Base-by-base conservation (phyloP, 1,139 yeast genomes). In the Diutina rugosa region DNA sequence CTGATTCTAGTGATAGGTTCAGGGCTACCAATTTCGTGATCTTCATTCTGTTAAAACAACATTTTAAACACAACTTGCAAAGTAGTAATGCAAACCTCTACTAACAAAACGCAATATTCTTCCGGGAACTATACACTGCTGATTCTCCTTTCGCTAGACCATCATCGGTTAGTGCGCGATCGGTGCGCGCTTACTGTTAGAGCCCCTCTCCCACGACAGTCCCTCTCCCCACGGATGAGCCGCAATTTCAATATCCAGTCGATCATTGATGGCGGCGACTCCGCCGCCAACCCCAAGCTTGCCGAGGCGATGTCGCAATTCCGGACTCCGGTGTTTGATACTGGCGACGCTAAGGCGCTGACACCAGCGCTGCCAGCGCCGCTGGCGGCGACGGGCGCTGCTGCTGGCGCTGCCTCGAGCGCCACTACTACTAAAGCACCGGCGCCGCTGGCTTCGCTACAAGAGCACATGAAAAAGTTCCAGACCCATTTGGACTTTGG, bases 401-500 rank as follows among this genome's bases (percentile, higher is more conserved):
- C 46, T 3, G 3, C 21, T 1, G n/a, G 3, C 38, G 38, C 30
- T 16, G 21, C 4, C 51, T n/a, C 51, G 38, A 28, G 48, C 48
- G 18, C 18, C 47, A 35, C 9, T 49, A 45, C 8, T 41, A n/a
- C 12, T 52, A 57, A 45, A 56, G 41, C n/a, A 54, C 58, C 3
- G 58, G 58, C 18, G 60, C 58, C 28, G 14, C 41, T 35, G 16
- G 26, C 52, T 14, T n/a, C 51, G 38, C 28, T 8, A 46, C 51
- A 10, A 4, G 56, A 56, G 38, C 59, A 55, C 28, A 53, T 56
- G 41, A 54, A 54, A 49, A 53, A 53, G 26, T 59, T 59, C 46
- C 61, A 59, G 47, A 56, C 61, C 2, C 56, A 46, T 32, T 58
- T 59, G 51, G 55, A 54, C 44, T 41, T 56, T 21, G 47, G 45